These are phyloP conservation scores for Spirogloea muscicola DNA, from an alignment of 139 green algal species.

Conservation along the genomic window DNA sequence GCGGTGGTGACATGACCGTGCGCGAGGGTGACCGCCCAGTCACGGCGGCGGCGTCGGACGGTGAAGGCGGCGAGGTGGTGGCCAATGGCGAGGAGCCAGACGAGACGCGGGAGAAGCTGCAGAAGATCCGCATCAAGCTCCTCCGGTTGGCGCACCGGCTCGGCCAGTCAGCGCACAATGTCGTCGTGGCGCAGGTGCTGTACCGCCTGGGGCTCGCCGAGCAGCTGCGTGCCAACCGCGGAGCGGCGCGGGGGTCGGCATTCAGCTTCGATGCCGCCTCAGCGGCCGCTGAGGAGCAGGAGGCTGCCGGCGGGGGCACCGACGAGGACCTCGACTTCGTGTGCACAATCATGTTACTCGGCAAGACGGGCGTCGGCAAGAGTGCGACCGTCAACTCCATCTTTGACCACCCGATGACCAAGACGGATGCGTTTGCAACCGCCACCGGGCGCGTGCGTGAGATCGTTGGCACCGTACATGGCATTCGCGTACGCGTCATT, in stretches of 20 bases:
- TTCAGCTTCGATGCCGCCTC: constrained; percentile 36
- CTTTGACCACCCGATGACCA: constrained; percentile 41
- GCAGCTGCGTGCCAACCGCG: constrained; percentile 52
- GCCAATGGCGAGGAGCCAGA: constrained; percentile 17
- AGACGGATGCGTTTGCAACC: constrained; percentile 35
- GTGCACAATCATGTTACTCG: constrained; percentile 70
- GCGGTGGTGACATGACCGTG: neutral
- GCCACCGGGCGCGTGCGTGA: constrained; percentile 55
- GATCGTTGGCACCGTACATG: constrained; percentile 54
- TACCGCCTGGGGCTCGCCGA: constrained; percentile 76
- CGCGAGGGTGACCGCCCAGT: neutral
- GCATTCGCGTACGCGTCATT: constrained; percentile 70
- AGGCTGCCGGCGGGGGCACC: constrained; percentile 28
- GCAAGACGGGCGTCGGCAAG: constrained; percentile 70
- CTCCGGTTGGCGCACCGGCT: constrained; percentile 60
- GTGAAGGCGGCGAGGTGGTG: constrained; percentile 1
- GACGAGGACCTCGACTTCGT: constrained; percentile 54
- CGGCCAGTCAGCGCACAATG: constrained; percentile 46
- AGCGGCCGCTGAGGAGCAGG: constrained; percentile 42
- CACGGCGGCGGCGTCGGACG: neutral
- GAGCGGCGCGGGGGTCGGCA: constrained; percentile 1
- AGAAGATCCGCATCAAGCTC: constrained; percentile 61
- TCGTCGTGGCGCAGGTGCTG: constrained; percentile 61
- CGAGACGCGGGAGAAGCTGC: constrained; percentile 45
- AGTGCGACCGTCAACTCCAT: constrained; percentile 65